phyloP scores from a whole-genome alignment of 495 filamentous ascomycete species.

The Aeminium ludgeri region DNA sequence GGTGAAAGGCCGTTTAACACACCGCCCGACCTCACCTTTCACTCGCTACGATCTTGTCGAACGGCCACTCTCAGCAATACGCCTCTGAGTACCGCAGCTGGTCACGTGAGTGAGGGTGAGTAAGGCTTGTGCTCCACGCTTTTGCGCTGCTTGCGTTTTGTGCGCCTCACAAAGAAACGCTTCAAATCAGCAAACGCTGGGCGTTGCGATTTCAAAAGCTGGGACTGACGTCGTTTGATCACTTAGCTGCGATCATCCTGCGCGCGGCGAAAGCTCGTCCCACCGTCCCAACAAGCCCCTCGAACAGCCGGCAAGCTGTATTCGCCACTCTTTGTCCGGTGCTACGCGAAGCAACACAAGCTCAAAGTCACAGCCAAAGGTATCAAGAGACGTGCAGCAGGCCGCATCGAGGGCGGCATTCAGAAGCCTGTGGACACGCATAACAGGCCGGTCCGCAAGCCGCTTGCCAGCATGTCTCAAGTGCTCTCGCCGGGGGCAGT shows the following conservation, averaged over 20 bases:
- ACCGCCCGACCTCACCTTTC: slow-evolving; percentile 5
- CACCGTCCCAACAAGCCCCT: background rate
- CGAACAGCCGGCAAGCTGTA: slow-evolving; percentile 39
- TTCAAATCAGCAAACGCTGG: background rate
- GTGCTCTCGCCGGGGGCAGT: slow-evolving; percentile 27
- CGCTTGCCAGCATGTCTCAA: slow-evolving; percentile 18
- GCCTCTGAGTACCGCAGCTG: background rate
- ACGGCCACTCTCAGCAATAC: slow-evolving; percentile 2
- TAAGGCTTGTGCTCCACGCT: background rate
- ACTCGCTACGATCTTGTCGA: slow-evolving; percentile 5
- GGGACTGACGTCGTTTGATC: background rate
- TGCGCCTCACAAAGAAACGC: slow-evolving; percentile 1
- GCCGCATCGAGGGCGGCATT: slow-evolving; percentile 2
- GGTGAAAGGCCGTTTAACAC: slow-evolving; percentile 21
- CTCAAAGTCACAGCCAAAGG: slow-evolving; percentile 28
- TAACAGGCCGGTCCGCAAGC: slow-evolving; percentile 10
- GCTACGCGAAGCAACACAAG: slow-evolving; percentile 32
- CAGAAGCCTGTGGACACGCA: too few relatives aligned
- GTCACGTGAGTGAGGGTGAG: slow-evolving; percentile 14
- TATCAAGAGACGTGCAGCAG: slow-evolving; percentile 25
- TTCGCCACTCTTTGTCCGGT: slow-evolving; percentile 46
- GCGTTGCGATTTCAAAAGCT: too few relatives aligned
- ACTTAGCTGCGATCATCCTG: slow-evolving; percentile 4
- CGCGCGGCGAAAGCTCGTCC: background rate
- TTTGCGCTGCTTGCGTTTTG: slow-evolving; percentile 1